These are phyloP conservation scores for Alternaria consortialis DNA, from an alignment of 2,329 filamentous ascomycete species.

Conservation along the genomic window DNA sequence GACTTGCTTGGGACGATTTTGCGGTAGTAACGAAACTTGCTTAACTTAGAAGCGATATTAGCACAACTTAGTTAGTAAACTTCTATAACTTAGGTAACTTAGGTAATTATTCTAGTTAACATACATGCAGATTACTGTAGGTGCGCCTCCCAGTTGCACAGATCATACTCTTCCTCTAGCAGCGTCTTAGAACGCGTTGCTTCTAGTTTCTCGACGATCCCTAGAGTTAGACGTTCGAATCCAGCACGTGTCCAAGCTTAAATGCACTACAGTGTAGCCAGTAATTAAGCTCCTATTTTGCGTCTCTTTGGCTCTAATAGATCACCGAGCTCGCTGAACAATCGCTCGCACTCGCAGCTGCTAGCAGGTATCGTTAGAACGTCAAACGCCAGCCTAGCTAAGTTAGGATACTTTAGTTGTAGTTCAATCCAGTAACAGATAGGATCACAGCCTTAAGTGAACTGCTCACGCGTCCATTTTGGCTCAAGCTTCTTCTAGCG, in stretches of 20 bases:
- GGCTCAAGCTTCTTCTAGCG: constrained; percentile 9
- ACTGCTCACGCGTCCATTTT: constrained; percentile 8
- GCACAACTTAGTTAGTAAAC: no score
- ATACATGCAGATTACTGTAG: no score
- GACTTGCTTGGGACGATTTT: constrained; percentile 5
- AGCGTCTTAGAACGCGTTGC: no score
- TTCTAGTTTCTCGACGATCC: no score
- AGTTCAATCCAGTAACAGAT: constrained; percentile 4
- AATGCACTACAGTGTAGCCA: constrained; percentile 1
- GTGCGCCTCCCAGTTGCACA: no score
- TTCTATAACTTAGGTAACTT: no score
- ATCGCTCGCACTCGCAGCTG: no score
- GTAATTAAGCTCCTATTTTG: constrained; percentile 1
- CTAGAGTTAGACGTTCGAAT: no score
- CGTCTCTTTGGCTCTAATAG: constrained; percentile 1
- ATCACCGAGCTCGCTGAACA: constrained; percentile 7
- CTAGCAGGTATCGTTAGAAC: neutral
- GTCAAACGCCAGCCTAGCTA: constrained; percentile 1
- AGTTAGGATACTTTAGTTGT: constrained; percentile 3
- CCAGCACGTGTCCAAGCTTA: neutral
- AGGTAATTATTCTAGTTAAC: no score
- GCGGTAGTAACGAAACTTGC: neutral
- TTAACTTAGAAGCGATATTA: neutral
- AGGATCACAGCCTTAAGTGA: constrained; percentile 4
- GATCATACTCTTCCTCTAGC: no score